A percentile compares a stretch with the other conserved stretches of the same genome.
Evolutionary conservation across 2,329 filamentous ascomycete species (phyloP).

Genomic region (Sporothrix luriei): DNA sequence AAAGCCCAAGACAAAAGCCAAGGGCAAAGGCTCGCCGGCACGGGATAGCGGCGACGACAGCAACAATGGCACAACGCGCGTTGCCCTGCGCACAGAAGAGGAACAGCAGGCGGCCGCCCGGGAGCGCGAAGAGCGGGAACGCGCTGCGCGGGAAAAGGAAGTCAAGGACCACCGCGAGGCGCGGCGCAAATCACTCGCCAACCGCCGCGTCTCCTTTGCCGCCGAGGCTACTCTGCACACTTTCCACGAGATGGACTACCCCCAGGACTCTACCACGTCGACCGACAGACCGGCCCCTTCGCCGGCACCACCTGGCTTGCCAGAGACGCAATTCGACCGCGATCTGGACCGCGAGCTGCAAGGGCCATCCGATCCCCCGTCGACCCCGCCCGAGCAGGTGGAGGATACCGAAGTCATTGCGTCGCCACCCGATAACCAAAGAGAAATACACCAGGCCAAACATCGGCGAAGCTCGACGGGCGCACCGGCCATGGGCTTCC

Average conservation of each 20-base stretch:
- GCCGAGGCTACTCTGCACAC: slow-evolving; percentile 97
- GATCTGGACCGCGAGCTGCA: slow-evolving; percentile 50
- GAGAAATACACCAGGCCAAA: slow-evolving; percentile 64
- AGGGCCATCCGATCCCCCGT: slow-evolving; percentile 61
- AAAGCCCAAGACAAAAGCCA: slow-evolving; percentile 61
- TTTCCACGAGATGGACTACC: slow-evolving; percentile 89
- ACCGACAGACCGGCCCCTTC: slow-evolving; percentile 63
- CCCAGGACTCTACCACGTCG: slow-evolving; percentile 82
- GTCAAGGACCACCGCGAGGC: slow-evolving; percentile 77
- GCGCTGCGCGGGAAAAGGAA: slow-evolving; percentile 61
- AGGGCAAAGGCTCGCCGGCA: slow-evolving; percentile 26
- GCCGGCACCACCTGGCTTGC: slow-evolving; percentile 48
- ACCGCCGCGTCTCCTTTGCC: slow-evolving; percentile 92
- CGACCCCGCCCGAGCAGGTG: slow-evolving; percentile 63
- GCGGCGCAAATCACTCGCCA: slow-evolving; percentile 87
- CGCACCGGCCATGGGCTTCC: slow-evolving; percentile 44
- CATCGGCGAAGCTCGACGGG: slow-evolving; percentile 64
- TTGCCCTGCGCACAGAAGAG: slow-evolving; percentile 69
- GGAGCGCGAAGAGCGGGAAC: slow-evolving; percentile 69
- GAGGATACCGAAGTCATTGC: slow-evolving; percentile 59
- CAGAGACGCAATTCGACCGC: slow-evolving; percentile 9
- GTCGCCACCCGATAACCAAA: slow-evolving; percentile 65
- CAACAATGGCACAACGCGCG: slow-evolving; percentile 52
- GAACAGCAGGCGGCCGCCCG: slow-evolving; percentile 70
- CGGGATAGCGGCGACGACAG: slow-evolving; percentile 45